Evolutionary conservation across 768 basidiomycete genomes (phyloP), one percentile per base, ranked within the genome.

Genomic region (Leccinellum rugosiceps): DNA sequence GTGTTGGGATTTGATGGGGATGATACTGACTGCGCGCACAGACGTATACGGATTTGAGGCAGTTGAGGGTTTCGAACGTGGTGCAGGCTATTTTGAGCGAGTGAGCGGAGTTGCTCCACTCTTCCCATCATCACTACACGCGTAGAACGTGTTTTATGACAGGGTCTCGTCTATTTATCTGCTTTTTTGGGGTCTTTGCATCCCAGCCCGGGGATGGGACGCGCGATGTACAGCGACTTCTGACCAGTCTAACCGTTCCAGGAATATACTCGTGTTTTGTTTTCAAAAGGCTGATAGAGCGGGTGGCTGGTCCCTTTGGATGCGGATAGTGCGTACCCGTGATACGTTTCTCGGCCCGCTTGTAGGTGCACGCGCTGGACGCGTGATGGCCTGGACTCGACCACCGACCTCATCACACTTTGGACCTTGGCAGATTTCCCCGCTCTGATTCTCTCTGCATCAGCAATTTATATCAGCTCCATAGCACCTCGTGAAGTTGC

Each of bases 31-130:
- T 32, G 4, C 44, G 45, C 58, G 15, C 4, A 8, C 25, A 98
- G 89, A 99, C 97, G 1, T 99, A 98, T 73, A 97, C 94, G 31
- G 97, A 99, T 75, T 73, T 99, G 66, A 81, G 94, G 51, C 94
- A 96, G 69, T 71, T 99, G 61, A 80, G 90, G 58, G 96, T 98
- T 32, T 83, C 79, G 5, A 97, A 97, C 66, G 94, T 99, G 57
- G 96, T 98, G 14, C 84, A 92, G 64, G 95, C 96, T 41, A 88
- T 98, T 66, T 75, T 99, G 64, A 85, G 83, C 59, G 89, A 49
- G n/a, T 49, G 30, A 49, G 46, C 23, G 45, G 21, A 46, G 45
- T 23, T 25, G 14, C 10, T n/a, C 3, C 38, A 8, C 17, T 8
- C 34, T 10, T 38, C 38, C n/a, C 17, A 17, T n/a, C 38, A 43